Evolutionary conservation across 495 filamentous ascomycete genomes (phyloP).

Genomic region (Xylaria sp.): DNA sequence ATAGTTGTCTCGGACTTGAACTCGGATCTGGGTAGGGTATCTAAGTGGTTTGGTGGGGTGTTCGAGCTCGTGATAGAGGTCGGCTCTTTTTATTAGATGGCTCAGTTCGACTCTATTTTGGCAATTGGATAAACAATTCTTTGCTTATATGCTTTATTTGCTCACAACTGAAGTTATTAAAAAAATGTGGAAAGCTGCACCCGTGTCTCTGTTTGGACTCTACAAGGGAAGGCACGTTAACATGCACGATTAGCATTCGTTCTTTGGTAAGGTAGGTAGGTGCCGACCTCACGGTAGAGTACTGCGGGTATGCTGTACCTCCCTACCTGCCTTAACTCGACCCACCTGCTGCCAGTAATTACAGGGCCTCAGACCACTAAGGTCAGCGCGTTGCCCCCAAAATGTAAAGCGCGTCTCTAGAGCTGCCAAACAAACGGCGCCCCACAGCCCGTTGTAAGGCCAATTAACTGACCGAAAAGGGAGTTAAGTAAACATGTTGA

Average conservation of each 20-base stretch:
- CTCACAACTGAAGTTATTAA: background rate
- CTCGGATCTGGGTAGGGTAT: background rate
- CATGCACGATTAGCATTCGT: background rate
- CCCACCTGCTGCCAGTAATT: conserved; percentile 5
- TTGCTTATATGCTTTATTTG: background rate
- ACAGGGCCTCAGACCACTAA: background rate
- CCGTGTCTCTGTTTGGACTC: background rate
- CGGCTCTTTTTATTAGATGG: background rate
- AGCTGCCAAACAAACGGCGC: conserved; percentile 9
- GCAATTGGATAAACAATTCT: background rate
- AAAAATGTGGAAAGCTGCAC: background rate
- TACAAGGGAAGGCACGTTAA: background rate
- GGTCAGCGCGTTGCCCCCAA: background rate
- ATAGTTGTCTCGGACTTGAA: conserved; percentile 38
- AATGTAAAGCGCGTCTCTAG: conserved; percentile 17
- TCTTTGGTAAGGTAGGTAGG: background rate
- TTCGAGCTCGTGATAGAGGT: background rate
- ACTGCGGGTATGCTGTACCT: background rate
- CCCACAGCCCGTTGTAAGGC: conserved; percentile 10
- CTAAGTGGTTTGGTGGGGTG: conserved; percentile 2
- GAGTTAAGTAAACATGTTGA: conserved; percentile 15
- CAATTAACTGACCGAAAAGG: conserved; percentile 22
- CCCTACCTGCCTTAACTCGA: background rate
- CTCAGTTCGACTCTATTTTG: background rate
- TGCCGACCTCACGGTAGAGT: background rate